Conservation (phyloP, 371 early-diverging fungal genomes). For the Mucor mucedo region DNA sequence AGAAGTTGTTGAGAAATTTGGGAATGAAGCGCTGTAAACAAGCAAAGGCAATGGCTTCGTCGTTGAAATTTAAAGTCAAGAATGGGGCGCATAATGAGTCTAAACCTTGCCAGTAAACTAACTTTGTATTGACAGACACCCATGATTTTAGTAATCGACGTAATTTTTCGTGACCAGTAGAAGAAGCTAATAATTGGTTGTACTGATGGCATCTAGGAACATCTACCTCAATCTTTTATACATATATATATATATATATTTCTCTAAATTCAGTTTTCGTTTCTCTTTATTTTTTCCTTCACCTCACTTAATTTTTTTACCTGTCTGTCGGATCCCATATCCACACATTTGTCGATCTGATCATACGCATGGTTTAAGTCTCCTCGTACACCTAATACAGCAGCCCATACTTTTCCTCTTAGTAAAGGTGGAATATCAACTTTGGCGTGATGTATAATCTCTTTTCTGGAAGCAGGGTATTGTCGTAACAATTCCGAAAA, state of each 20-base stretch:
- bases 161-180: slow-evolving; percentile 74
- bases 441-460: slow-evolving; percentile 72
- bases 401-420: slow-evolving; percentile 82
- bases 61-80: slow-evolving; percentile 72
- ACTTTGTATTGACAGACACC: slow-evolving; percentile 62
- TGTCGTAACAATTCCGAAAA: slow-evolving; percentile 70
- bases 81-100: slow-evolving; percentile 85
- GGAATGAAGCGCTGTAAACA: slow-evolving; percentile 71
- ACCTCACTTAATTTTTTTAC: slow-evolving; percentile 24
- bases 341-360: slow-evolving; percentile 62
- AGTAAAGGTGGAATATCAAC: slow-evolving; percentile 77
- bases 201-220: slow-evolving; percentile 89
- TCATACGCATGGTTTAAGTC: slow-evolving; percentile 65
- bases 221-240: slow-evolving; percentile 63
- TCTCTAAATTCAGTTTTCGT: not conserved
- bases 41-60: slow-evolving; percentile 75
- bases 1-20: slow-evolving; percentile 70
- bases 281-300: no score
- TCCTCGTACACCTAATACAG: slow-evolving; percentile 70
- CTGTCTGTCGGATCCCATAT: slow-evolving; percentile 61
- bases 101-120: slow-evolving; percentile 89
- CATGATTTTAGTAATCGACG: slow-evolving; percentile 73
- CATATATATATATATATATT: not conserved
- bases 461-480: slow-evolving; percentile 71
- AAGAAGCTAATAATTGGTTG: slow-evolving; percentile 74